Evolutionary conservation across 345 rosid genomes (phyloP).

Genomic region (Chamaenerion angustifolium): DNA sequence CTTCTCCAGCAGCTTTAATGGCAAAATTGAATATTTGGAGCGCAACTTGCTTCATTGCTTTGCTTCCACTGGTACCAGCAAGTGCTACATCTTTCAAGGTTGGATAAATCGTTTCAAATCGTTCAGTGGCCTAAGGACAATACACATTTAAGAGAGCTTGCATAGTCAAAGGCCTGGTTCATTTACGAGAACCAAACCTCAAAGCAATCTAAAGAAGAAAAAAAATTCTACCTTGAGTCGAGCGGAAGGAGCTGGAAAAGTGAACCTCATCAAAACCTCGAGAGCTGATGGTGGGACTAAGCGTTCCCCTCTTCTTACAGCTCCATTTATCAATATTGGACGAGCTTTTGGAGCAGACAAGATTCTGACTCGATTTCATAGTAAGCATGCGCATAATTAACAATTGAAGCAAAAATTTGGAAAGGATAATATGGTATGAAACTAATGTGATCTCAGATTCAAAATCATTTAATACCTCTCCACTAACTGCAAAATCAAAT

Average conservation of each 20-base stretch:
- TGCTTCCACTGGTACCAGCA: slow-evolving; percentile 52
- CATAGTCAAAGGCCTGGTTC: too few species aligned
- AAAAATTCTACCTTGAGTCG: slow-evolving; percentile 30
- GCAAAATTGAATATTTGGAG: slow-evolving; percentile 33
- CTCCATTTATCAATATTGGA: slow-evolving; percentile 36
- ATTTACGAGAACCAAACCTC: neutral
- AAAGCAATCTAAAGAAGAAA: slow-evolving; percentile 1
- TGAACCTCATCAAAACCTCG: slow-evolving; percentile 33
- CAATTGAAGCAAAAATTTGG: too few species aligned
- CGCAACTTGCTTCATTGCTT: slow-evolving; percentile 55
- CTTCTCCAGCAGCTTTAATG: slow-evolving; percentile 42
- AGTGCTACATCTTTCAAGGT: slow-evolving; percentile 49
- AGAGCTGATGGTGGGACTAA: slow-evolving; percentile 48
- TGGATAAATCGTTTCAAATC: slow-evolving; percentile 50
- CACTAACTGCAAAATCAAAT: slow-evolving; percentile 46
- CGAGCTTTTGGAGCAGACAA: slow-evolving; percentile 47
- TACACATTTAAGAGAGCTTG: neutral
- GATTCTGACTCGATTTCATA: slow-evolving; percentile 21
- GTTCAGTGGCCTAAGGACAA: slow-evolving; percentile 45
- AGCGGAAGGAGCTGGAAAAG: slow-evolving; percentile 40
- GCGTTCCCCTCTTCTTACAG: slow-evolving; percentile 56
- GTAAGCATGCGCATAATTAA: too few species aligned
- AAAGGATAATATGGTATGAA: too few species aligned
- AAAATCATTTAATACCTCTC: slow-evolving; percentile 31
- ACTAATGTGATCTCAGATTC: neutral